phyloP scores from a whole-genome alignment of 306 rosid genomes.

The Vicia faba region DNA sequence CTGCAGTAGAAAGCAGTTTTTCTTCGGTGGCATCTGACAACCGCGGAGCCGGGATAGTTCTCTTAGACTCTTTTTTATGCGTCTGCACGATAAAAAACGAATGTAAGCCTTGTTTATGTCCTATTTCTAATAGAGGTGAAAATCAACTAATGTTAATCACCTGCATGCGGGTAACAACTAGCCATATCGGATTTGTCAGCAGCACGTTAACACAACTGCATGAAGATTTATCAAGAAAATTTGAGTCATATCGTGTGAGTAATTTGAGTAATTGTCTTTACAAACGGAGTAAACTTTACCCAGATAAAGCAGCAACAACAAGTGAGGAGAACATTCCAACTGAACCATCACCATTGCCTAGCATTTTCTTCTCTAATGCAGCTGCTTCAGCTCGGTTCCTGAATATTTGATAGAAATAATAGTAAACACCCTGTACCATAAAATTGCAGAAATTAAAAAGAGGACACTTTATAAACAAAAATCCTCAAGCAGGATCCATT shows the following conservation, averaged over 20 bases:
- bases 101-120: slow-evolving; percentile 19
- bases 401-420: slow-evolving; percentile 99
- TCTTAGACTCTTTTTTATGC: slow-evolving; percentile 55
- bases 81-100: slow-evolving; percentile 55
- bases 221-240: slow-evolving; percentile 32
- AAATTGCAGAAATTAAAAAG: slow-evolving; percentile 54
- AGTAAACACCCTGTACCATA: slow-evolving; percentile 96
- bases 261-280: neutral
- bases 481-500: slow-evolving; percentile 27
- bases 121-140: neutral
- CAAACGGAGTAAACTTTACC: slow-evolving; percentile 51
- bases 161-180: slow-evolving; percentile 95
- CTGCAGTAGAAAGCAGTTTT: slow-evolving; percentile 51
- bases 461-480: slow-evolving; percentile 42
- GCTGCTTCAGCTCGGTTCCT: slow-evolving; percentile 87
- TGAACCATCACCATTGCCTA: slow-evolving; percentile 85
- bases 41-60: slow-evolving; percentile 40
- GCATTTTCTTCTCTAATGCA: slow-evolving; percentile 54
- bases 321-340: slow-evolving; percentile 93
- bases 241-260: slow-evolving; percentile 29
- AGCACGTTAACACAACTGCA: slow-evolving; percentile 94
- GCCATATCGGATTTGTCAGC: slow-evolving; percentile 93
- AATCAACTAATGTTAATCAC: slow-evolving; percentile 43
- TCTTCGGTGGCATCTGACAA: slow-evolving; percentile 43
- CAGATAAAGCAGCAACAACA: slow-evolving; percentile 91